Conservation (phyloP, 2,329 filamentous ascomycete species). For the Ciborinia camelliae region DNA sequence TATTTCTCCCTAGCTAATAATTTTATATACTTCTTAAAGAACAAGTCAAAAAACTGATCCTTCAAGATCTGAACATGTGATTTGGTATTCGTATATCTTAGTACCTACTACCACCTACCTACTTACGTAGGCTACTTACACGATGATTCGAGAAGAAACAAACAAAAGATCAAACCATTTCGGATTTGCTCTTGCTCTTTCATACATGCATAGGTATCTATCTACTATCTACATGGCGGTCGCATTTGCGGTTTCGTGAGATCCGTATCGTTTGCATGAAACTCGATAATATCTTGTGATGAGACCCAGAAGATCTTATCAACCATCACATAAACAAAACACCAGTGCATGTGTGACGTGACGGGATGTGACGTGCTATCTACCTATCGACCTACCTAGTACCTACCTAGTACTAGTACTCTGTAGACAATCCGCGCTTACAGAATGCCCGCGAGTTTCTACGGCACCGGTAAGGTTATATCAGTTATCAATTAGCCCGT, state of each 20-base stretch:
- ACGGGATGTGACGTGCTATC: background rate
- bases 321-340: background rate
- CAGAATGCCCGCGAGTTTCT: background rate
- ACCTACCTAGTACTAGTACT: too few relatives aligned
- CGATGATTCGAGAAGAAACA: slow-evolving; percentile 1
- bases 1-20: background rate
- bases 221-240: background rate
- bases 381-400: background rate
- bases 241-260: background rate
- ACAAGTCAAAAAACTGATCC: background rate
- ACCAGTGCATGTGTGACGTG: too few relatives aligned
- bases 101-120: too few relatives aligned
- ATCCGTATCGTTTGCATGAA: background rate
- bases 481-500: background rate
- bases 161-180: slow-evolving; percentile 4
- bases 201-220: too few relatives aligned
- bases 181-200: background rate
- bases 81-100: background rate
- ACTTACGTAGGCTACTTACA: too few relatives aligned
- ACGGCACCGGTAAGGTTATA: too few relatives aligned
- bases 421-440: background rate
- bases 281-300: slow-evolving; percentile 11
- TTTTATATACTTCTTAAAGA: background rate
- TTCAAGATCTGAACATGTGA: background rate
- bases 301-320: slow-evolving; percentile 9